Conservation (phyloP, 163 green algal species). For the Botryococcus braunii region DNA sequence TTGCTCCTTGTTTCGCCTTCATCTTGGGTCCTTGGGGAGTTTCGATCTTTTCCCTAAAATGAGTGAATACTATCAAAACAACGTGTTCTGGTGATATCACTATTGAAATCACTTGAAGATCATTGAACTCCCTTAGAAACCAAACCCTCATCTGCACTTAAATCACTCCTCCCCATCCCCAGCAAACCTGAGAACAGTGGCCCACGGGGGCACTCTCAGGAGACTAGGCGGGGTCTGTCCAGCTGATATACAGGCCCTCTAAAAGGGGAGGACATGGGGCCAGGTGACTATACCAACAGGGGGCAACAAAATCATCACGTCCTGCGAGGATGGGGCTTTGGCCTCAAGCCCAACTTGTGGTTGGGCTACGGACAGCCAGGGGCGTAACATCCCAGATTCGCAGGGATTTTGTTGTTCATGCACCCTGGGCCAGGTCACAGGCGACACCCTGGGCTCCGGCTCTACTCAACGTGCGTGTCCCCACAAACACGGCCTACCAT, state of each 20-base stretch:
- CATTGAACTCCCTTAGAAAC: too few relatives aligned
- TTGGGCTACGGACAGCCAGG: slow-evolving; percentile 45
- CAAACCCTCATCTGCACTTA: neutral
- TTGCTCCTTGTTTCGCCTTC: too few relatives aligned
- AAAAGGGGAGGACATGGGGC: neutral
- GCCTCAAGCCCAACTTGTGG: slow-evolving; percentile 59
- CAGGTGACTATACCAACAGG: slow-evolving; percentile 16
- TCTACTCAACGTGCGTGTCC: slow-evolving; percentile 35
- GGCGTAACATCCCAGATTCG: slow-evolving; percentile 44
- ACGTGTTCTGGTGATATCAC: too few relatives aligned
- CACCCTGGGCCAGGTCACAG: slow-evolving; percentile 30
- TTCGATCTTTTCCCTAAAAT: too few relatives aligned
- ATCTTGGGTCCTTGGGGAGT: too few relatives aligned
- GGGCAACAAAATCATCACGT: slow-evolving; percentile 1
- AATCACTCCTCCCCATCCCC: neutral
- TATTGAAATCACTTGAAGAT: too few relatives aligned
- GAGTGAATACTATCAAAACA: too few relatives aligned
- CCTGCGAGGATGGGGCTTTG: slow-evolving; percentile 39
- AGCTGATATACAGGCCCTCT: neutral
- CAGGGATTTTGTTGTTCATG: slow-evolving; percentile 86
- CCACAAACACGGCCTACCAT: too few relatives aligned
- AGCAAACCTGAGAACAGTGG: neutral
- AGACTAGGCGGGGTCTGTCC: neutral
- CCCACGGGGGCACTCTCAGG: neutral
- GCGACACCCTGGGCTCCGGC: slow-evolving; percentile 43